phyloP scores from a whole-genome alignment of 1,284 basidiomycete species.

The Gymnopus androsaceus region DNA sequence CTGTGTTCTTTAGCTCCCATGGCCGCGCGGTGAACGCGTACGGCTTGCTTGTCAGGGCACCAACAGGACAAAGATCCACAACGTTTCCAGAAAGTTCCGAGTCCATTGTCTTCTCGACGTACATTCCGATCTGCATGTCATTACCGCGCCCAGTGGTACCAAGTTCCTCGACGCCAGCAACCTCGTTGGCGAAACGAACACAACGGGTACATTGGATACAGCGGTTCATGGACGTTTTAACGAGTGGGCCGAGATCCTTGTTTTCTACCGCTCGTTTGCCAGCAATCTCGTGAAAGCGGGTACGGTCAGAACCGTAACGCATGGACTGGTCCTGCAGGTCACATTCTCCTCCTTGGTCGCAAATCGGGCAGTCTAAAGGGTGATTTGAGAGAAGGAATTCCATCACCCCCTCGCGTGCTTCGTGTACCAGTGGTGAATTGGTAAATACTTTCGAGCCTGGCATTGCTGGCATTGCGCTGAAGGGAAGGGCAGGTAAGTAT shows the following conservation, averaged over 20 bases:
- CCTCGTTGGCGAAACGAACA: conserved; percentile 98
- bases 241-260: conserved; percentile 96
- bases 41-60: conserved; percentile 97
- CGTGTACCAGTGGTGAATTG: conserved; percentile 92
- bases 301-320: conserved; percentile 97
- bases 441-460: conserved; percentile 96
- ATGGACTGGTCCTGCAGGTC: conserved; percentile 99
- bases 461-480: conserved; percentile 96
- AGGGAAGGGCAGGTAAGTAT: conserved; percentile 8
- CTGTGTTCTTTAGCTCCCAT: conserved; percentile 99
- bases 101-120: conserved; percentile 97
- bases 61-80: conserved; percentile 96
- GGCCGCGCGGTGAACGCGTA: conserved; percentile 97
- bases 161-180: conserved; percentile 96
- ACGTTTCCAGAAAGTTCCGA: conserved; percentile 98
- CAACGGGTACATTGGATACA: conserved; percentile 99
- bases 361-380: conserved; percentile 97
- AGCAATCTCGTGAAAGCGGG: conserved; percentile 96
- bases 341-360: conserved; percentile 98
- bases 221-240: conserved; percentile 99
- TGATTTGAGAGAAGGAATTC: conserved; percentile 98
- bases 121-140: conserved; percentile 98
- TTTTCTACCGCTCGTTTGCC: conserved; percentile 99
- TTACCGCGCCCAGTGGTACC: conserved; percentile 98
- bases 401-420: conserved; percentile 98